phyloP scores from a whole-genome alignment of 129 eudicot species.

The Lactuca saligna region DNA sequence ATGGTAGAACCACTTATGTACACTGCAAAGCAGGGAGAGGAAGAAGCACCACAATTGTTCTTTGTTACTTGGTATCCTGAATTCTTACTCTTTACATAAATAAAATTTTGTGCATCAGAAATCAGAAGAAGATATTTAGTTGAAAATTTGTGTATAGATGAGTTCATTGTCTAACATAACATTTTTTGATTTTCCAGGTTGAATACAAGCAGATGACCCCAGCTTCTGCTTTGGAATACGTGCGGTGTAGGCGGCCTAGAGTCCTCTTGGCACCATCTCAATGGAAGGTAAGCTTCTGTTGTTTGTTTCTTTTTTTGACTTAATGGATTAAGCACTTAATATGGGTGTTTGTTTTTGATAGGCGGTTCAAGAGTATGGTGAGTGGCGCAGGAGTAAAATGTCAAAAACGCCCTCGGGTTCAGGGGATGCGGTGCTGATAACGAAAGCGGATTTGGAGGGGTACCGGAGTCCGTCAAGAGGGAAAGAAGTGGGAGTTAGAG shows the following conservation, averaged over 20 bases:
- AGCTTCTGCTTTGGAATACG: conserved; percentile 69
- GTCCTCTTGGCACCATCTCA: conserved; percentile 83
- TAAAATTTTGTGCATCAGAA: background rate
- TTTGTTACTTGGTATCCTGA: conserved; percentile 75
- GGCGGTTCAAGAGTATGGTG: conserved; percentile 80
- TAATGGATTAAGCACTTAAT: too few relatives aligned
- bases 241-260: conserved; percentile 81
- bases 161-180: background rate
- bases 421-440: conserved; percentile 72
- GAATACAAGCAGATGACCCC: conserved; percentile 86
- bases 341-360: conserved; percentile 5
- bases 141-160: too few relatives aligned
- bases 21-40: conserved; percentile 99
- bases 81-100: background rate
- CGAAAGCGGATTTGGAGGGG: conserved; percentile 94
- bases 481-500: conserved; percentile 43
- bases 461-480: conserved; percentile 48
- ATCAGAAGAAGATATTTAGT: too few relatives aligned
- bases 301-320: too few relatives aligned
- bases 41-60: conserved; percentile 93
- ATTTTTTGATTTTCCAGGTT: conserved; percentile 50
- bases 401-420: conserved; percentile 38
- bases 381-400: conserved; percentile 37
- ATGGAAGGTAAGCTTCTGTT: conserved; percentile 53
- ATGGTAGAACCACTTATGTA: conserved; percentile 76